Evolutionary conservation across 305 asterid species (phyloP).

Genomic region (Stenogyne calaminthoides): DNA sequence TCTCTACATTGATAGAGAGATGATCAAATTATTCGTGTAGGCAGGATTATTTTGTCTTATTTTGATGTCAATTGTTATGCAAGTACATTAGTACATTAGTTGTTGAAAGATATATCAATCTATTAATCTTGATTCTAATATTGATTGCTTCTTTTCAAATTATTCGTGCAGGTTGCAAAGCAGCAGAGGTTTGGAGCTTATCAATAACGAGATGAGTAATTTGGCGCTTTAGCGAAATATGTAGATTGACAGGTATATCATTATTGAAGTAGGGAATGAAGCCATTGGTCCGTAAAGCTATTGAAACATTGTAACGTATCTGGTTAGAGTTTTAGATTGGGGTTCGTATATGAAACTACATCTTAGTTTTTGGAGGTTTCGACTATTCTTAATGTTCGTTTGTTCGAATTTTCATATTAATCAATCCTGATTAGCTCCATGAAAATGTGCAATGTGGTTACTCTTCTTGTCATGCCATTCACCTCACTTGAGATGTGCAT

Average conservation of each 20-base stretch:
- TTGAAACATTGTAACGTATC: slow-evolving; percentile 42
- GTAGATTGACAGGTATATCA: slow-evolving; percentile 32
- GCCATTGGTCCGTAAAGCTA: slow-evolving; percentile 60
- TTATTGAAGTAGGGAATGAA: slow-evolving; percentile 51
- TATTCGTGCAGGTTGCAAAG: slow-evolving; percentile 31
- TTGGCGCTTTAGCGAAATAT: slow-evolving; percentile 32
- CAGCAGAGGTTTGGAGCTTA: slow-evolving; percentile 29
- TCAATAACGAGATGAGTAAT: slow-evolving; percentile 23
- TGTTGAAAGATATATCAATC: not conserved
- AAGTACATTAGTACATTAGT: not conserved
- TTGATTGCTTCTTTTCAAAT: not conserved
- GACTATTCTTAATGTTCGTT: slow-evolving; percentile 8
- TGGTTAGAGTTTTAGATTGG: slow-evolving; percentile 31
- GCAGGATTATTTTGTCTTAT: not conserved
- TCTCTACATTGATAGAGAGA: not conserved
- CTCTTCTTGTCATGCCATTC: not conserved
- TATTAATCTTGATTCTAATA: not conserved
- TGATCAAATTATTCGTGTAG: not conserved
- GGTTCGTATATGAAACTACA: slow-evolving; percentile 27
- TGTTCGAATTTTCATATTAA: slow-evolving; percentile 3
- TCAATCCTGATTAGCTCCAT: not conserved
- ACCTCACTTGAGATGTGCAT: not conserved
- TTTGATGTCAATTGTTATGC: not conserved
- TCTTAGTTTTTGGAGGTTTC: slow-evolving; percentile 10
- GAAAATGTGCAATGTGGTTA: not conserved